These are phyloP conservation scores for Termitomyces sp. DNA, from an alignment of 768 basidiomycete genomes.

Conservation along the genomic window DNA sequence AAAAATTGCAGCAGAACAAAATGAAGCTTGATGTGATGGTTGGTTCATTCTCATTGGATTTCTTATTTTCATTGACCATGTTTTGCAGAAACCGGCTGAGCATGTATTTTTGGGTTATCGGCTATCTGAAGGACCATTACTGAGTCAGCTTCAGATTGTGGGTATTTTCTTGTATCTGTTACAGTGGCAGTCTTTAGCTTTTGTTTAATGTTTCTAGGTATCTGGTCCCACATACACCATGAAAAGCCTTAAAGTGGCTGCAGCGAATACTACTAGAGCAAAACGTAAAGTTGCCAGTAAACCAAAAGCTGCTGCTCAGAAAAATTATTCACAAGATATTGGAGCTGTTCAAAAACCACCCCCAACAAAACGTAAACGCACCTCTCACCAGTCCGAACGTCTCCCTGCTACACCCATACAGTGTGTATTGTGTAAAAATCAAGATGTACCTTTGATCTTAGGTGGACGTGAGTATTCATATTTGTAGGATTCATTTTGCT, in stretches of 20 bases:
- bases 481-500: not conserved
- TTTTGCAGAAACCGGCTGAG: conserved; percentile 37
- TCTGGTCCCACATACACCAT: conserved; percentile 48
- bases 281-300: conserved; percentile 26
- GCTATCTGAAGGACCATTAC: conserved; percentile 52
- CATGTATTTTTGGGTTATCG: conserved; percentile 57
- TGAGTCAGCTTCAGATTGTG: conserved; percentile 62
- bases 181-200: not conserved
- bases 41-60: conserved; percentile 11
- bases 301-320: conserved; percentile 22
- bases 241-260: conserved; percentile 57
- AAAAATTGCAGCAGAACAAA: conserved; percentile 49
- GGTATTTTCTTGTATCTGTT: conserved; percentile 16
- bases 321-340: not conserved
- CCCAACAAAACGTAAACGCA: conserved; percentile 41
- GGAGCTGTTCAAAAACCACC: conserved; percentile 25
- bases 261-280: conserved; percentile 27
- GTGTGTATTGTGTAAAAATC: conserved; percentile 61
- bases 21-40: conserved; percentile 48
- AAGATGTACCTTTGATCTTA: conserved; percentile 73
- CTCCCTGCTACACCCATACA: conserved; percentile 29
- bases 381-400: conserved; percentile 28
- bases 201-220: conserved; percentile 33
- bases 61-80: not conserved
- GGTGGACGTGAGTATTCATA: conserved; percentile 60